Evolutionary conservation across 176 grass and related monocot genomes (phyloP).

Genomic region (Carex parvula): DNA sequence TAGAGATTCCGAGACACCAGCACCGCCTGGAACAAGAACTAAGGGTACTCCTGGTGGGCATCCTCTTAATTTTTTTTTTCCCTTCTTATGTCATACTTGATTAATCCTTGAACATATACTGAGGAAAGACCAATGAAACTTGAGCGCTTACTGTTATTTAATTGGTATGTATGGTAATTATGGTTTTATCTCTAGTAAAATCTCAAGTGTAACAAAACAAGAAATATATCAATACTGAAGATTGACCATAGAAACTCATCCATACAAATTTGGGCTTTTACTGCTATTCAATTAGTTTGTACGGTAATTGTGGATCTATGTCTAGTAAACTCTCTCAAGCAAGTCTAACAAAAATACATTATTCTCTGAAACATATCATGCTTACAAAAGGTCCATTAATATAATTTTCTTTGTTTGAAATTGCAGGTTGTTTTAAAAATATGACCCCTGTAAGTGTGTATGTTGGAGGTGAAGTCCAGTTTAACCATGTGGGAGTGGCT

Average conservation of each 20-base stretch:
- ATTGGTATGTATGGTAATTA: neutral
- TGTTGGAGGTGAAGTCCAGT: neutral
- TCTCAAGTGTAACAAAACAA: neutral
- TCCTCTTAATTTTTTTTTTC: neutral
- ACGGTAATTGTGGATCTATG: neutral
- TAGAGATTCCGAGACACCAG: neutral
- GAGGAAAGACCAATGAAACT: neutral
- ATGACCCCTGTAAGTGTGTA: constrained; percentile 6
- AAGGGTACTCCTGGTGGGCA: neutral
- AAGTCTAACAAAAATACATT: neutral
- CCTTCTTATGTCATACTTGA: neutral
- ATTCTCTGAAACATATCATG: neutral
- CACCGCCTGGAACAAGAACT: neutral
- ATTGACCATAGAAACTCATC: no score
- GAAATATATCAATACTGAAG: no score
- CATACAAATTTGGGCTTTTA: neutral
- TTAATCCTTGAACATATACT: neutral
- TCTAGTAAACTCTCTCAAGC: neutral
- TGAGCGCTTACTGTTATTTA: neutral
- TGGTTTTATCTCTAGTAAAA: neutral
- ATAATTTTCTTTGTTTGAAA: neutral
- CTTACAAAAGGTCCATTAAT: neutral
- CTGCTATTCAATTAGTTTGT: neutral
- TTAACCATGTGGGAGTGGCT: neutral
- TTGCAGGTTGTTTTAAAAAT: neutral